Percentiles rank a stretch among this genome's conserved stretches.
Conservation (phyloP, 345 rosid species). For the Corchorus capsularis region DNA sequence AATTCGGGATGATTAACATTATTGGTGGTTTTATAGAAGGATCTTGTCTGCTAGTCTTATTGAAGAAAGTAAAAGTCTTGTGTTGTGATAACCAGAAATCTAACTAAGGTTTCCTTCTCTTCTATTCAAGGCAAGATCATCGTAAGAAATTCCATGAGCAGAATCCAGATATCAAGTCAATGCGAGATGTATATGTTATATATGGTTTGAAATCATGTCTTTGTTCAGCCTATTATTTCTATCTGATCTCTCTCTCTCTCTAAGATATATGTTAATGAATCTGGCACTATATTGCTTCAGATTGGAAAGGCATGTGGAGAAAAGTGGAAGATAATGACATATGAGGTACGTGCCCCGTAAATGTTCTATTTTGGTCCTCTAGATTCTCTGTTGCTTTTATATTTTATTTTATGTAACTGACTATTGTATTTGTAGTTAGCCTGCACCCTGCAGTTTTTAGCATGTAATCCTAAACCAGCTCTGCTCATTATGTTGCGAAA, state of each 20-base stretch:
- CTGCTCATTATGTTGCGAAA: neutral
- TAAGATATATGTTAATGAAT: constrained; percentile 13
- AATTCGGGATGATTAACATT: neutral
- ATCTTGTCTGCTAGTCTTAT: neutral
- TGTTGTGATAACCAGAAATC: neutral
- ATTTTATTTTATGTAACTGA: neutral
- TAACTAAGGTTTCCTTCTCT: constrained; percentile 19
- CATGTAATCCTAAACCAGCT: neutral
- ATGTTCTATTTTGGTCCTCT: neutral
- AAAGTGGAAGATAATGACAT: constrained; percentile 90
- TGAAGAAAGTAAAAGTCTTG: neutral
- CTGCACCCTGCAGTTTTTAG: neutral
- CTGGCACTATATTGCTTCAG: constrained; percentile 36
- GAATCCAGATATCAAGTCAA: constrained; percentile 85
- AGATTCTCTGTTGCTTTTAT: neutral
- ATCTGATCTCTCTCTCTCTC: neutral
- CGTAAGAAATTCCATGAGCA: constrained; percentile 83
- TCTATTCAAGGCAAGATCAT: constrained; percentile 70
- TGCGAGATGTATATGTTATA: constrained; percentile 92
- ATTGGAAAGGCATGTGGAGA: constrained; percentile 97
- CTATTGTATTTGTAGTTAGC: neutral
- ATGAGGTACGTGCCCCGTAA: constrained; percentile 47
- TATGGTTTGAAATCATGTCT: neutral
- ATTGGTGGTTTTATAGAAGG: neutral
- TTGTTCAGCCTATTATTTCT: constrained; percentile 1